Conservation (phyloP, 257 asterid genomes). For the Leptodermis oblonga region DNA sequence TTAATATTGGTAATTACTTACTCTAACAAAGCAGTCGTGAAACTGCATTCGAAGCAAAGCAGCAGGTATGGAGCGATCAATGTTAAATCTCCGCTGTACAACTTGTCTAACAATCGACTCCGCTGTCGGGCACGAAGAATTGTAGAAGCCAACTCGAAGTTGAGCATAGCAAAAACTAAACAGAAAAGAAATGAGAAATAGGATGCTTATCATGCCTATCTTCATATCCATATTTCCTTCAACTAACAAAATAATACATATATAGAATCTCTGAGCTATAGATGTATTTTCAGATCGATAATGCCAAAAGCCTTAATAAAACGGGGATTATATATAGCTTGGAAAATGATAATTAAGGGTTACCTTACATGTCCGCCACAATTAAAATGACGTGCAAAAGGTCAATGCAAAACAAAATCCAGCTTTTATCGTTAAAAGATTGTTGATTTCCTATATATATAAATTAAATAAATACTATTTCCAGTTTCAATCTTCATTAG, state of each 20-base stretch:
- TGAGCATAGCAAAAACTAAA: constrained; percentile 43
- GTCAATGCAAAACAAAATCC: too few species aligned
- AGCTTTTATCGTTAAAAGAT: too few species aligned
- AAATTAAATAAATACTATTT: too few species aligned
- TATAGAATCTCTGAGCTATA: not conserved
- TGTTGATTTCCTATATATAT: too few species aligned
- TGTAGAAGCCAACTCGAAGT: constrained; percentile 54
- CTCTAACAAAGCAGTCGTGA: constrained; percentile 78
- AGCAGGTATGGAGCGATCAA: constrained; percentile 56
- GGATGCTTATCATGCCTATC: not conserved
- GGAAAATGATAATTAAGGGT: not conserved
- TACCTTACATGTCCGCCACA: not conserved
- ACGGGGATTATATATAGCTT: not conserved
- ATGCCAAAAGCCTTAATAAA: not conserved
- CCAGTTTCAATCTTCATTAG: too few species aligned
- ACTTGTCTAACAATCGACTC: constrained; percentile 44
- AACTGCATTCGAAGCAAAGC: constrained; percentile 85
- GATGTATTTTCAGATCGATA: not conserved
- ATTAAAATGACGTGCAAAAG: not conserved
- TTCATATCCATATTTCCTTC: constrained; percentile 28
- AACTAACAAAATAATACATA: not conserved
- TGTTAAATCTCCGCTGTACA: constrained; percentile 40
- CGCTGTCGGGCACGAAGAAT: constrained; percentile 45
- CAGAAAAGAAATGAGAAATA: constrained; percentile 21
- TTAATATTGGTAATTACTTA: constrained; percentile 21